Evolutionary conservation across 345 rosid genomes (phyloP), one percentile per base, ranked within the genome.

Genomic region (Rhodamnia rubescens): DNA sequence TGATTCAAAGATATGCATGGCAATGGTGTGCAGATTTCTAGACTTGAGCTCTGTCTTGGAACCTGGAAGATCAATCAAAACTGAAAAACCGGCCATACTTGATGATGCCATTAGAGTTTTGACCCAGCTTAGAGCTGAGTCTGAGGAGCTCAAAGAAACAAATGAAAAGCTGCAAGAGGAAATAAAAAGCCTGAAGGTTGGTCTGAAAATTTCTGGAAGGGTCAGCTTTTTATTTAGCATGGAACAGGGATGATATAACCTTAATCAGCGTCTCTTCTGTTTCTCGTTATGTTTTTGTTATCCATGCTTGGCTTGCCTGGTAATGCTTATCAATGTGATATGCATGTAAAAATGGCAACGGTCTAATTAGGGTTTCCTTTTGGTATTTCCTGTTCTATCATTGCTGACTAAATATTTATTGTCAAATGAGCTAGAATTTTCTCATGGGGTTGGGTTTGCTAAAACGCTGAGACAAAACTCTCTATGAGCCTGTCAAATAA

Each of bases 11-110:
- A 40, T 50, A 56, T n/a, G 1, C 13, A 24, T 64, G 53, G 53
- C 85, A 83, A 49, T 83, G 32, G 36, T 75, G 8, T 89, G 89
- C 87, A 97, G 99, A 93, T 97, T 96, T 90, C 57, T 87, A 87
- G 99, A 96, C 82, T 87, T 97, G 92, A 94, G 95, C 90, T 87
- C 93, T 83, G 89, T 94, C 86, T 87, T 97, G 89, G 97, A 97
- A 53, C 99, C 98, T 64, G 98, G 96, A 84, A 93, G 96, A 87
- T 91, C 93, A 69, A 88, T 92, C 10, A 96, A 93, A 91, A 92
- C 96, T 3, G 99, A 97, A 83, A 97, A 97, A 91, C 92, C 95
- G 0, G 95, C 95, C 49, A 92, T 97, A 89, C 91, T 97, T 36
- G 93, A 93, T 87, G 98, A 97, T 84, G 98, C 99, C 11, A 92